Conservation (phyloP, 345 rosid genomes). For the Populus nigra region DNA sequence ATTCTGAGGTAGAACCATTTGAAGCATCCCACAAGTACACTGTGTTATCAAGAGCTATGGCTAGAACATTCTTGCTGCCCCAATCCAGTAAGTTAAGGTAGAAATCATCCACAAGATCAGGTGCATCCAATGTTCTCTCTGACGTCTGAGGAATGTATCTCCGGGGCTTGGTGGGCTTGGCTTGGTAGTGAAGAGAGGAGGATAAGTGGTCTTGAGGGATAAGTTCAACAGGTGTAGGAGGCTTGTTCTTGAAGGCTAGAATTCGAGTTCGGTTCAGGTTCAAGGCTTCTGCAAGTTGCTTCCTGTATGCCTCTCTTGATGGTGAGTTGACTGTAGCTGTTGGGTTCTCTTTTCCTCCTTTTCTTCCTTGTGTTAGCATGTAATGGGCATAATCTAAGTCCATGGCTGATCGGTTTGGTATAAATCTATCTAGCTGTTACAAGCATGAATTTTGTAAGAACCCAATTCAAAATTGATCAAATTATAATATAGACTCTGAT, state of each 20-base stretch:
- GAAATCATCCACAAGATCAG: constrained; percentile 15
- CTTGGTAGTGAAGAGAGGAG: background rate
- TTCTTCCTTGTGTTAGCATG: constrained; percentile 35
- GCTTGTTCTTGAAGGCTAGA: constrained; percentile 69
- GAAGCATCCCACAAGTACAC: constrained; percentile 24
- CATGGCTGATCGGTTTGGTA: constrained; percentile 20
- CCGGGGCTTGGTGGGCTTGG: background rate
- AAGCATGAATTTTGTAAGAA: background rate
- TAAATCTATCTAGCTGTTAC: constrained; percentile 14
- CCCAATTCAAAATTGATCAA: too few relatives aligned
- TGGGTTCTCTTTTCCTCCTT: constrained; percentile 43
- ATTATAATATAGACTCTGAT: too few relatives aligned
- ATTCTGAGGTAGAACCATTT: constrained; percentile 33
- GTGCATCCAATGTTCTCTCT: constrained; percentile 18
- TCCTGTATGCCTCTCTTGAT: constrained; percentile 57
- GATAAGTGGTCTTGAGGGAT: constrained; percentile 8
- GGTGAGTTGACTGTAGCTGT: constrained; percentile 37
- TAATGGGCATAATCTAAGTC: constrained; percentile 20
- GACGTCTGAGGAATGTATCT: constrained; percentile 16
- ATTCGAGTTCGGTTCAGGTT: constrained; percentile 63
- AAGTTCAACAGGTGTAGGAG: constrained; percentile 36
- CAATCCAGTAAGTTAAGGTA: constrained; percentile 18
- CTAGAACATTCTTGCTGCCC: constrained; percentile 22
- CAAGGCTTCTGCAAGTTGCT: constrained; percentile 57
- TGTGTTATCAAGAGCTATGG: constrained; percentile 17